These are phyloP conservation scores for Cercophora sp. DNA, from an alignment of 495 filamentous ascomycete species.

Conservation along the genomic window DNA sequence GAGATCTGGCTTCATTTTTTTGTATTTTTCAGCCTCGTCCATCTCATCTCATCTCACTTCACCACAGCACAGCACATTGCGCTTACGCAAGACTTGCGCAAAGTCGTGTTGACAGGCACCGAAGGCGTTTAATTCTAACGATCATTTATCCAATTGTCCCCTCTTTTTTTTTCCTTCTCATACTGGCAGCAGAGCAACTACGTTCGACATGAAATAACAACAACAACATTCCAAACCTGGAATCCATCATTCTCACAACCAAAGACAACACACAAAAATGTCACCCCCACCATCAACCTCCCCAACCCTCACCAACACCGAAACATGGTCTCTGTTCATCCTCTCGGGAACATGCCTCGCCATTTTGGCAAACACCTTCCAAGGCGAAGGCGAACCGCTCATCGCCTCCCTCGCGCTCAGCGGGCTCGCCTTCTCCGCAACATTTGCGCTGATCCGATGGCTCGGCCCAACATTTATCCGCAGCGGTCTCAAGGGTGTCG, in stretches of 20 bases:
- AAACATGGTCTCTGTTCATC: slow-evolving; percentile 65
- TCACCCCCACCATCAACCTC: slow-evolving; percentile 3
- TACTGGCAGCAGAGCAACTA: no score
- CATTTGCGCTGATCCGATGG: slow-evolving; percentile 86
- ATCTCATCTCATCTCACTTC: no score
- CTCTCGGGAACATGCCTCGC: slow-evolving; percentile 66
- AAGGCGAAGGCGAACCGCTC: slow-evolving; percentile 78
- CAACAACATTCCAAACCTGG: no score
- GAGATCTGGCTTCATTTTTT: slow-evolving; percentile 13
- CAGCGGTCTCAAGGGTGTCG: slow-evolving; percentile 84
- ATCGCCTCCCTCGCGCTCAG: slow-evolving; percentile 83
- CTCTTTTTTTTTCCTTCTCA: no score
- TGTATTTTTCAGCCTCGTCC: no score
- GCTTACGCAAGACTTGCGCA: no score
- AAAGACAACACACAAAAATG: background rate
- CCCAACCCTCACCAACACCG: slow-evolving; percentile 56
- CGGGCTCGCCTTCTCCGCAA: slow-evolving; percentile 73
- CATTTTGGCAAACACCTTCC: slow-evolving; percentile 76
- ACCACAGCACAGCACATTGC: background rate
- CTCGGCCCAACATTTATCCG: slow-evolving; percentile 86
- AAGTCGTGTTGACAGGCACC: no score
- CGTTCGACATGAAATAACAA: no score
- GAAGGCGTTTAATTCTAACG: no score
- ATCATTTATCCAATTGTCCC: no score
- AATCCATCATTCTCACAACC: no score